Base-by-base conservation (phyloP, 2,329 filamentous ascomycete species). In the Zymoseptoria brevis region DNA sequence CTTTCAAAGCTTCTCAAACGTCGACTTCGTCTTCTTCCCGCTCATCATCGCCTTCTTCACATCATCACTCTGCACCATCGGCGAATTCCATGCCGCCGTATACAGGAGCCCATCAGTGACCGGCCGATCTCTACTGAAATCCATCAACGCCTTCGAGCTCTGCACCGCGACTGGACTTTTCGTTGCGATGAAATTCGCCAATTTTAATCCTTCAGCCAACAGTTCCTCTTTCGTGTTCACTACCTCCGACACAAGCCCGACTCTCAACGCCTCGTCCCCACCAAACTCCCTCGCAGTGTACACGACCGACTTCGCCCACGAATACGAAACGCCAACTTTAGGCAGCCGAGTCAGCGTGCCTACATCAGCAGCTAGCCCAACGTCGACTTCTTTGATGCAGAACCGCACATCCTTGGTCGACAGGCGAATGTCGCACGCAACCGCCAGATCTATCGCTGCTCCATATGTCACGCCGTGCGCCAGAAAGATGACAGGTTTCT, bases 91-190 rank as follows among this genome's bases (percentile, higher is more conserved):
- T 21, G 57, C 64, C 9, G 64, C 60, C 21, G 65, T 67, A 53
- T 62, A 67, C 30, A 55, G 30, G 48, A 67, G 50, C 11, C 65
- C 64, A 66, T 95, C 90, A 54, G 83, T 83, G 29, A 95, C 84
- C 1, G 81, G 80, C 71, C 90, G 83, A 72, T 96, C 91, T 67
- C 89, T 81, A 30, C 86, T 87, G 70, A 87, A 90, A 74, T 94
- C 91, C 70, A 96, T 72, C 63, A 96, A 75, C 75, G 93, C 88
- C 77, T 96, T 96, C 4, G 90, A 95, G 7, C 89, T 87, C 76
- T 90, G 84, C 62, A 93, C 88, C 1, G 90, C 91, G 19, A 97
- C 86, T 0, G 93, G 93, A 69, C 89, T 94, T 81, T 96, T 96
- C 11, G 74, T 78, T 26, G 89, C 87, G 60, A 96, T 83, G 68